A percentile compares a stretch with the other conserved stretches of the same genome.
Evolutionary conservation across 768 basidiomycete species (phyloP).

Genomic region (Lanmaoa pseudosensibilis): DNA sequence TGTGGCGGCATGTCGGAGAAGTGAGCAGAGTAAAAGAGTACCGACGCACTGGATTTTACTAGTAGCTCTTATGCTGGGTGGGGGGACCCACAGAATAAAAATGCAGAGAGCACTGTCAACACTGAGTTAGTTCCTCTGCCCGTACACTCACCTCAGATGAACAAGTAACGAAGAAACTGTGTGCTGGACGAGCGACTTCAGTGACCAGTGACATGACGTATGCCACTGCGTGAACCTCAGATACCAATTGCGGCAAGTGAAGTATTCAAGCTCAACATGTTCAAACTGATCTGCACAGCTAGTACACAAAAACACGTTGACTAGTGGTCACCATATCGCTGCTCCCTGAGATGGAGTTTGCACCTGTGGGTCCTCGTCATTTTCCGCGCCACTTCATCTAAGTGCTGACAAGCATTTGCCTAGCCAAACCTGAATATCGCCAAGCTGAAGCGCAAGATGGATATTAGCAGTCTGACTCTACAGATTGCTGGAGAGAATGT

Average conservation of each 20-base stretch:
- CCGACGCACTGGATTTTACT: conserved; percentile 16
- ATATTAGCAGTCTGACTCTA: conserved; percentile 27
- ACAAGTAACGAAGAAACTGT: neutral
- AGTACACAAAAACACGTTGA: conserved; percentile 20
- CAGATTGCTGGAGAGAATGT: conserved; percentile 8
- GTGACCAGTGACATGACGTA: neutral
- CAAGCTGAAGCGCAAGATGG: conserved; percentile 26
- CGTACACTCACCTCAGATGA: neutral
- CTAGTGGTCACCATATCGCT: neutral
- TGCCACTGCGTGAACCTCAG: neutral
- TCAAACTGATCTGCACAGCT: conserved; percentile 11
- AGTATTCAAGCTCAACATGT: neutral
- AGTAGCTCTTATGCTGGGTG: no score
- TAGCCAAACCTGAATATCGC: conserved; percentile 22
- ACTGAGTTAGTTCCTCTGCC: neutral
- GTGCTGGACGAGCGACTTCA: neutral
- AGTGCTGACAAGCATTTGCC: neutral
- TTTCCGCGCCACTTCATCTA: neutral
- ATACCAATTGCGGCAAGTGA: conserved; percentile 24
- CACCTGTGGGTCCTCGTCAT: conserved; percentile 28
- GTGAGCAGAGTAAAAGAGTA: neutral
- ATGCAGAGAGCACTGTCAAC: neutral
- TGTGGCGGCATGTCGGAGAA: conserved; percentile 22
- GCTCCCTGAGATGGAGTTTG: conserved; percentile 27
- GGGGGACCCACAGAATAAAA: conserved; percentile 3